Evolutionary conservation across 495 filamentous ascomycete species (phyloP).

Genomic region (Aspergillus panamensis): DNA sequence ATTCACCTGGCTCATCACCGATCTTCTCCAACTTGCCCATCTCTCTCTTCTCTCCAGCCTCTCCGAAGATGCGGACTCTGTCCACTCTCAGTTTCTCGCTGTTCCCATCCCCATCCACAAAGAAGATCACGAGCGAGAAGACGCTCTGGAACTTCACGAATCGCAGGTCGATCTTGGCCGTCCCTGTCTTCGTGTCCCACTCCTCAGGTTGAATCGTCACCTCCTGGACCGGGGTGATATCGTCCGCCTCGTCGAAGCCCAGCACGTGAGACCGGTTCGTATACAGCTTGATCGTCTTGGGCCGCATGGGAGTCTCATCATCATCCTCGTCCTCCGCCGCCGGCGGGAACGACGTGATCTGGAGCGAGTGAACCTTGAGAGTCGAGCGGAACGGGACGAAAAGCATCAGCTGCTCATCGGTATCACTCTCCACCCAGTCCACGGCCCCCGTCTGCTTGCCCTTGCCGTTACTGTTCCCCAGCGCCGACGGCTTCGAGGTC

Average conservation of each 20-base stretch:
- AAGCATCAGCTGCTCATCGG: slow-evolving; percentile 96
- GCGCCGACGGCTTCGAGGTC: slow-evolving; percentile 57
- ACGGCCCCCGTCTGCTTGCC: slow-evolving; percentile 41
- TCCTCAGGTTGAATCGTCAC: slow-evolving; percentile 68
- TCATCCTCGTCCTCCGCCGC: slow-evolving; percentile 50
- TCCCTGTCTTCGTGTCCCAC: slow-evolving; percentile 83
- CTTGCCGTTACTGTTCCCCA: slow-evolving; percentile 62
- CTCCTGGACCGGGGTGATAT: slow-evolving; percentile 71
- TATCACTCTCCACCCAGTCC: slow-evolving; percentile 98
- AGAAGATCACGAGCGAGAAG: slow-evolving; percentile 78
- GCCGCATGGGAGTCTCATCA: slow-evolving; percentile 76
- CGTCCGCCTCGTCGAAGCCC: slow-evolving; percentile 93
- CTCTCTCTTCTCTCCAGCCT: slow-evolving; percentile 87
- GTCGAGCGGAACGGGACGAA: slow-evolving; percentile 87
- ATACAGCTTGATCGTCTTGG: slow-evolving; percentile 80
- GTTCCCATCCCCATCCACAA: slow-evolving; percentile 82
- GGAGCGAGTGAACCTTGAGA: slow-evolving; percentile 84
- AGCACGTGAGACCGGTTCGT: slow-evolving; percentile 82
- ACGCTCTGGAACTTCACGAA: slow-evolving; percentile 98
- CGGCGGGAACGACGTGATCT: slow-evolving; percentile 80
- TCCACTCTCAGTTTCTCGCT: slow-evolving; percentile 86
- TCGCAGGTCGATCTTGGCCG: slow-evolving; percentile 75
- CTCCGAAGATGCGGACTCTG: slow-evolving; percentile 79
- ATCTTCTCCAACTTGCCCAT: slow-evolving; percentile 96
- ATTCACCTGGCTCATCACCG: slow-evolving; percentile 69